Evolutionary conservation across 2,329 filamentous ascomycete genomes (phyloP).

Genomic region (Teratosphaeria nubilosa): DNA sequence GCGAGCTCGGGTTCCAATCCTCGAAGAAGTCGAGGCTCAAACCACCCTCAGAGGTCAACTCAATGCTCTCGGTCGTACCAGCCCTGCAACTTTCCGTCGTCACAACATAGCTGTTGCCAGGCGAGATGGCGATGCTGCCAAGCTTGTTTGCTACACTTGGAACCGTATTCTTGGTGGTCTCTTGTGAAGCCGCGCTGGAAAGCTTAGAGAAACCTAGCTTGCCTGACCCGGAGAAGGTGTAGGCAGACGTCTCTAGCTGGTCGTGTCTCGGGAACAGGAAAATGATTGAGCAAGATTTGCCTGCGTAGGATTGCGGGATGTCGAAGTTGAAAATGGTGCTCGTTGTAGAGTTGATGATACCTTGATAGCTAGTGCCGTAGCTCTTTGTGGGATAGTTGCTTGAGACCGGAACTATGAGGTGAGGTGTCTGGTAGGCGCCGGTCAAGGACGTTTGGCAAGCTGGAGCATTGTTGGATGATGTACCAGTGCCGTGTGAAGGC

Average conservation of each 20-base stretch:
- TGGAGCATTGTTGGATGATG: slow-evolving; percentile 1
- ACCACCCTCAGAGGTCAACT: slow-evolving; percentile 5
- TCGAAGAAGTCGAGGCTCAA: slow-evolving; percentile 6
- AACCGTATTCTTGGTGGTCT: slow-evolving; percentile 15
- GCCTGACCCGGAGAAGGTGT: slow-evolving; percentile 29
- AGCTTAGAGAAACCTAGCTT: slow-evolving; percentile 25
- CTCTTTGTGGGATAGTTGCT: slow-evolving; percentile 27
- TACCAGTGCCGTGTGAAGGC: neutral
- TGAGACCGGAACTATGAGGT: slow-evolving; percentile 29
- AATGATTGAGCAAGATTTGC: slow-evolving; percentile 38
- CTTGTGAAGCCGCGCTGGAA: slow-evolving; percentile 6
- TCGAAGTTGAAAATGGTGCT: slow-evolving; percentile 39
- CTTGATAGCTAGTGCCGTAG: slow-evolving; percentile 32
- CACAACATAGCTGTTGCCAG: slow-evolving; percentile 8
- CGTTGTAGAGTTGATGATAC: slow-evolving; percentile 28
- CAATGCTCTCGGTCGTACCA: slow-evolving; percentile 1
- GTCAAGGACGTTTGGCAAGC: slow-evolving; percentile 22
- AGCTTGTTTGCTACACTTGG: slow-evolving; percentile 4
- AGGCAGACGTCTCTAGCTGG: slow-evolving; percentile 28
- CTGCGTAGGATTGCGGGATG: slow-evolving; percentile 28
- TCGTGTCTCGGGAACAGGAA: slow-evolving; percentile 34
- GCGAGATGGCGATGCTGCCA: neutral
- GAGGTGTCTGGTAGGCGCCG: slow-evolving; percentile 28
- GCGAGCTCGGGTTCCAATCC: slow-evolving; percentile 3
- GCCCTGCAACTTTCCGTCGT: slow-evolving; percentile 4